Conservation (phyloP, 352 stramenopile genomes). For the Pythium brachiatum region DNA sequence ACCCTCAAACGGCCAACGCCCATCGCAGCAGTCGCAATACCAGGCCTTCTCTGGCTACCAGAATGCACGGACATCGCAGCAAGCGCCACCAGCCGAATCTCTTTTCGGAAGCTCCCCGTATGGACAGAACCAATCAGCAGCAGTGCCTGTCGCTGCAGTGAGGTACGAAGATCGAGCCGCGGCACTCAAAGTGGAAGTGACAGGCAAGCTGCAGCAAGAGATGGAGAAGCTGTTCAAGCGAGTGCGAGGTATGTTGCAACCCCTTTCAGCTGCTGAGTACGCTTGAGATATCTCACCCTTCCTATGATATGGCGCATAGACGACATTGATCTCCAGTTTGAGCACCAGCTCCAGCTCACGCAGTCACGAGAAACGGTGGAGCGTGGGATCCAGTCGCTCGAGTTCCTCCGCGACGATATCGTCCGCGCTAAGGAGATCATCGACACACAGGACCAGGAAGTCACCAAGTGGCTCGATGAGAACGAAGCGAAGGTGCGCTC, state of each 20-base stretch:
- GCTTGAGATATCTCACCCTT: background rate
- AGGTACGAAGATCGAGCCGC: slow-evolving; percentile 48
- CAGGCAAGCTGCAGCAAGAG: slow-evolving; percentile 74
- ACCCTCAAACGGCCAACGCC: slow-evolving; percentile 16
- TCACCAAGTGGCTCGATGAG: slow-evolving; percentile 64
- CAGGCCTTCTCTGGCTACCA: slow-evolving; percentile 39
- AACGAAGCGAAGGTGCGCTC: slow-evolving; percentile 66
- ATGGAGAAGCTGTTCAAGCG: slow-evolving; percentile 77
- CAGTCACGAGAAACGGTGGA: slow-evolving; percentile 79
- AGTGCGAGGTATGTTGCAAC: slow-evolving; percentile 47
- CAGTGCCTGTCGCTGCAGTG: slow-evolving; percentile 8
- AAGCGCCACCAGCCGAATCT: slow-evolving; percentile 33
- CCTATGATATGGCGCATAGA: slow-evolving; percentile 22
- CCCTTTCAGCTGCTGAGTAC: background rate
- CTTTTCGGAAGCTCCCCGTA: slow-evolving; percentile 39
- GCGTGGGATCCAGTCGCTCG: slow-evolving; percentile 68
- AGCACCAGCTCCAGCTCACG: slow-evolving; percentile 80
- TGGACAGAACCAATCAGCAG: slow-evolving; percentile 10
- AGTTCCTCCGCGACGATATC: slow-evolving; percentile 70
- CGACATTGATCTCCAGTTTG: slow-evolving; percentile 84
- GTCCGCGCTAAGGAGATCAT: slow-evolving; percentile 47
- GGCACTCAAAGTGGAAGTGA: slow-evolving; percentile 66
- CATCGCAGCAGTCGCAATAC: slow-evolving; percentile 25
- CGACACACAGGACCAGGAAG: slow-evolving; percentile 54
- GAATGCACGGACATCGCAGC: slow-evolving; percentile 29